Percentiles rank a stretch among this genome's conserved stretches.
phyloP scores from a whole-genome alignment of 164 flowering plant genomes.

The Vitis cinerea region DNA sequence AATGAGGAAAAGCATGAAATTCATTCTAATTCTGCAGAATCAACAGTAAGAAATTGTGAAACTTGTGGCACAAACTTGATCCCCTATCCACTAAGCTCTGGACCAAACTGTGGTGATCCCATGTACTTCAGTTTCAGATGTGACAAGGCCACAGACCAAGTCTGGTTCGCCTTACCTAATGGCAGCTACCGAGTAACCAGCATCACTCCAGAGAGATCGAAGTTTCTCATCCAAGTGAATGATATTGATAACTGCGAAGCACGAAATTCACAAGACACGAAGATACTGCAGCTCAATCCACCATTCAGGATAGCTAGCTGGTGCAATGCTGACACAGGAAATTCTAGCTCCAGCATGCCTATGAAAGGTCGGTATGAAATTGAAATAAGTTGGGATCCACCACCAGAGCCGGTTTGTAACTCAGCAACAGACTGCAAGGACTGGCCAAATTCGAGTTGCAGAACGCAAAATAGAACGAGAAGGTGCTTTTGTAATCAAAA shows the following conservation, averaged over 20 bases:
- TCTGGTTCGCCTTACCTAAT: slow-evolving; percentile 20
- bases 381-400: slow-evolving; percentile 39
- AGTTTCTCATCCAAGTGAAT: slow-evolving; percentile 19
- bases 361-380: slow-evolving; percentile 14
- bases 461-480: slow-evolving; percentile 18
- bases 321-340: slow-evolving; percentile 21
- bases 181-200: slow-evolving; percentile 23
- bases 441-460: slow-evolving; percentile 37
- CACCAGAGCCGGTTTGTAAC: slow-evolving; percentile 34
- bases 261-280: neutral
- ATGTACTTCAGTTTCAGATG: slow-evolving; percentile 31
- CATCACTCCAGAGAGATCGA: slow-evolving; percentile 21
- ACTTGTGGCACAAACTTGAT: slow-evolving; percentile 6
- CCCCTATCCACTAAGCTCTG: slow-evolving; percentile 50
- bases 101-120: slow-evolving; percentile 41
- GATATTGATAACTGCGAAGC: slow-evolving; percentile 14
- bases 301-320: slow-evolving; percentile 24
- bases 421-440: slow-evolving; percentile 32
- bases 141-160: slow-evolving; percentile 26
- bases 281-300: slow-evolving; percentile 12
- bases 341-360: neutral
- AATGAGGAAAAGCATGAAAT: too few species aligned
- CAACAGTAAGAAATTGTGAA: slow-evolving; percentile 9
- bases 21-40: slow-evolving; percentile 24
- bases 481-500: slow-evolving; percentile 30